Evolutionary conservation across 1,284 basidiomycete genomes (phyloP), one percentile per base, ranked within the genome.

Genomic region (Ceratorhiza oryzae-sativae): DNA sequence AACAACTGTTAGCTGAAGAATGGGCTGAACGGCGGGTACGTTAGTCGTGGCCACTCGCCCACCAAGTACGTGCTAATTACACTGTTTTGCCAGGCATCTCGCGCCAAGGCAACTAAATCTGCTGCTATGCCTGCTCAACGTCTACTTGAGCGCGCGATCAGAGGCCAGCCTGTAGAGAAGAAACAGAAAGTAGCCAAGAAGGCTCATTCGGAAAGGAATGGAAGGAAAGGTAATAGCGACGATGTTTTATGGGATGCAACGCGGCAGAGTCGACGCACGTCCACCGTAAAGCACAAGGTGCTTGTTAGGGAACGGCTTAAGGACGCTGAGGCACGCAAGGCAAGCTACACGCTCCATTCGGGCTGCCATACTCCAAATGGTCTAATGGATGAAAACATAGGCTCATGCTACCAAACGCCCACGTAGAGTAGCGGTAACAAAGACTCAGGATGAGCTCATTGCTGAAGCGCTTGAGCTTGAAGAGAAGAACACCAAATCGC

Each of bases 391-490:
- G 27, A 6, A 39, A 2, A 15, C 12, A 15, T 74, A 88, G 89
- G 87, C 88, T 1, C 78, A 85, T 0, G 79, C 86, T 27, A 86
- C 88, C 0, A 91, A 88, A 79, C 89, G 88, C 76, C 76, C 79
- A 5, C 90, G 87, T 77, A 80, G 81, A 3, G 82, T 82, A 67
- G 82, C 80, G 13, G 85, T 82, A 27, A 78, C 80, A 2, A 85
- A 86, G 42, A 92, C 92, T 0, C 94, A 95, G 77, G 90, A 86
- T 25, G 90, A 94, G 75, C 84, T 95, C 3, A 91, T 95, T 65
- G 87, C 88, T 0, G 88, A 87, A 15, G 93, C 93, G 0, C 84
- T 95, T 10, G 92, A 94, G 77, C 91, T 89, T 61, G 93, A 95
- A 78, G 92, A 94, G 80, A 88, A 88, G 3, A 95, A 95, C 77